phyloP scores from a whole-genome alignment of 257 asterid genomes.

The Solanum peruvianum region DNA sequence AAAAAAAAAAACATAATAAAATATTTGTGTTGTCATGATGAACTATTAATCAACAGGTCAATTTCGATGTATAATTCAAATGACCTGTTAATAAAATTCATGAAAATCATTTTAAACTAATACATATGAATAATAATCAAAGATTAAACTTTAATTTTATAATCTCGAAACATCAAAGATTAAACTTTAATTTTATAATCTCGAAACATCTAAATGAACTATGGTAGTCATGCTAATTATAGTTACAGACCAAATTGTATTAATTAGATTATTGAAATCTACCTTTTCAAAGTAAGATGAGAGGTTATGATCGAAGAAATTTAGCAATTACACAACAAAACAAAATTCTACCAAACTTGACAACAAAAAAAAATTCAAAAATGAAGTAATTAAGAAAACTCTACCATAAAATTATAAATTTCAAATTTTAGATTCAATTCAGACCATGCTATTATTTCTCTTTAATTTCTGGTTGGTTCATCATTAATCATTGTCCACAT shows the following conservation, averaged over 20 bases:
- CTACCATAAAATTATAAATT: background rate
- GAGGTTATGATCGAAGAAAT: background rate
- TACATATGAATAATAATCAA: no score
- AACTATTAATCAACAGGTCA: no score
- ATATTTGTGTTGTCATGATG: no score
- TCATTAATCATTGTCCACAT: background rate
- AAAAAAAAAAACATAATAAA: no score
- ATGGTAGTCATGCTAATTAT: background rate
- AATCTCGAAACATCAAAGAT: background rate
- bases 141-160: no score
- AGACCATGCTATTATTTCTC: background rate
- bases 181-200: background rate
- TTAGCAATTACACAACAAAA: background rate
- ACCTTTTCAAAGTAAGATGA: background rate
- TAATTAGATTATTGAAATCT: background rate
- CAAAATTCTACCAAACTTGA: background rate
- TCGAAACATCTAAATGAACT: no score
- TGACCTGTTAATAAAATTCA: no score
- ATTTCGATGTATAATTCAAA: no score
- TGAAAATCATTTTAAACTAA: no score
- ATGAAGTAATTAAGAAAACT: no score
- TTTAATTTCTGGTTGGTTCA: background rate
- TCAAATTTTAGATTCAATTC: no score
- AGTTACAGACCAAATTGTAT: background rate
- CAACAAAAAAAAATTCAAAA: no score